phyloP scores from a whole-genome alignment of 176 grass and related monocot genomes.

The Pontederia paniculata region DNA sequence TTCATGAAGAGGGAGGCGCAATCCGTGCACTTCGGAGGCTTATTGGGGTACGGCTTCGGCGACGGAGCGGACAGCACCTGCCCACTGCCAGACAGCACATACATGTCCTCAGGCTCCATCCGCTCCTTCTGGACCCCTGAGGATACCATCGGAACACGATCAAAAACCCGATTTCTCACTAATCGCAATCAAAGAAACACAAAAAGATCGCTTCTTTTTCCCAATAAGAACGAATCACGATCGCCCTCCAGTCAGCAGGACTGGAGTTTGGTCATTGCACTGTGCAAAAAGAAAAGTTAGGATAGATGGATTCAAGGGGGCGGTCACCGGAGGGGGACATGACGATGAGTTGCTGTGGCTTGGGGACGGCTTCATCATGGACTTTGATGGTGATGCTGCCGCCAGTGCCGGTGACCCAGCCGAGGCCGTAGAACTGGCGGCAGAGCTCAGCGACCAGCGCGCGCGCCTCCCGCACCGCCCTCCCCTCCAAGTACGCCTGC shows the following conservation, averaged over 20 bases:
- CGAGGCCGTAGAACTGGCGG: constrained; percentile 70
- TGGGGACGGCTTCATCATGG: constrained; percentile 48
- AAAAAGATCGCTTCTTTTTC: too few relatives aligned
- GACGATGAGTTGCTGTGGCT: constrained; percentile 57
- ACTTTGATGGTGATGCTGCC: constrained; percentile 80
- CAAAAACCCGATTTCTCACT: constrained; percentile 4
- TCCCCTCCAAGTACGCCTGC: constrained; percentile 37
- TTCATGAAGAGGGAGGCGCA: constrained; percentile 84
- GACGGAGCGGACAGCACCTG: constrained; percentile 35
- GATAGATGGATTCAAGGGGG: background rate
- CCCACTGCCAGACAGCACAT: constrained; percentile 45
- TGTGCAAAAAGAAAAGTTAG: background rate
- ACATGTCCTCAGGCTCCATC: constrained; percentile 75
- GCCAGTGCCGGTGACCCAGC: constrained; percentile 73
- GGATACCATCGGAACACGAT: background rate
- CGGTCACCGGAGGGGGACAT: constrained; percentile 68
- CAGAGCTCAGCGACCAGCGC: constrained; percentile 79
- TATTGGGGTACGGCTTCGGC: constrained; percentile 62
- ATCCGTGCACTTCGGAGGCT: constrained; percentile 64
- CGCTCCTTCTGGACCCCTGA: constrained; percentile 77
- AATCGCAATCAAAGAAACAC: background rate
- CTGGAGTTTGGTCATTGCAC: background rate
- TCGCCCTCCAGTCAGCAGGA: too few relatives aligned
- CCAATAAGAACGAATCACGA: too few relatives aligned
- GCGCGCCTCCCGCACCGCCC: constrained; percentile 43